Evolutionary conservation across 768 basidiomycete species (phyloP).

Genomic region (Hericium rajendrae): DNA sequence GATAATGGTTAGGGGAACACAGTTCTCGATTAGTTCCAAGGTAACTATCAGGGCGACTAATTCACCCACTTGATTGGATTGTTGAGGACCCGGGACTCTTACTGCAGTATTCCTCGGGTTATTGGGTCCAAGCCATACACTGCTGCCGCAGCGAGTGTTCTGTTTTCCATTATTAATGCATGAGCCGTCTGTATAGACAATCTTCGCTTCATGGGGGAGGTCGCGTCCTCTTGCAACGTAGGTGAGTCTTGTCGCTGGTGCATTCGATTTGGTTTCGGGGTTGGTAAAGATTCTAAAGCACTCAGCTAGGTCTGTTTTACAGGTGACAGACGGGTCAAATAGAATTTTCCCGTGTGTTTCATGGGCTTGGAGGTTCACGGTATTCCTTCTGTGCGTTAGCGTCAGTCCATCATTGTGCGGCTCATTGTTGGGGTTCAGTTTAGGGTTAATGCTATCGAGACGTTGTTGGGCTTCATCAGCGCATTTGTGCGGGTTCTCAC

Average conservation of each 20-base stretch:
- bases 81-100: background rate
- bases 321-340: slow-evolving; percentile 3
- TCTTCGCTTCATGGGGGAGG: background rate
- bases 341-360: background rate
- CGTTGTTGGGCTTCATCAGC: background rate
- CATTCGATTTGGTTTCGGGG: background rate
- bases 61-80: slow-evolving; percentile 9
- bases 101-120: background rate
- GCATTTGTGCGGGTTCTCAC: background rate
- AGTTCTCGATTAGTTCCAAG: background rate
- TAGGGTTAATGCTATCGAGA: background rate
- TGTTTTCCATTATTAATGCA: slow-evolving; percentile 15
- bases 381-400: background rate
- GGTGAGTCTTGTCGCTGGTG: background rate
- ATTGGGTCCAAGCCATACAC: slow-evolving; percentile 1
- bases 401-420: background rate
- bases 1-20: slow-evolving; percentile 8
- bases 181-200: slow-evolving; percentile 21
- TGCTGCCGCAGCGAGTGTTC: slow-evolving; percentile 13
- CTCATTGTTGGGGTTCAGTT: background rate
- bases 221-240: background rate
- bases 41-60: slow-evolving; percentile 9
- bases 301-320: background rate
- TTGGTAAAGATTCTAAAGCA: background rate
- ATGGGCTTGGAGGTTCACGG: background rate